phyloP scores from a whole-genome alignment of 164 flowering plant species.

The Magnolia officinalis region DNA sequence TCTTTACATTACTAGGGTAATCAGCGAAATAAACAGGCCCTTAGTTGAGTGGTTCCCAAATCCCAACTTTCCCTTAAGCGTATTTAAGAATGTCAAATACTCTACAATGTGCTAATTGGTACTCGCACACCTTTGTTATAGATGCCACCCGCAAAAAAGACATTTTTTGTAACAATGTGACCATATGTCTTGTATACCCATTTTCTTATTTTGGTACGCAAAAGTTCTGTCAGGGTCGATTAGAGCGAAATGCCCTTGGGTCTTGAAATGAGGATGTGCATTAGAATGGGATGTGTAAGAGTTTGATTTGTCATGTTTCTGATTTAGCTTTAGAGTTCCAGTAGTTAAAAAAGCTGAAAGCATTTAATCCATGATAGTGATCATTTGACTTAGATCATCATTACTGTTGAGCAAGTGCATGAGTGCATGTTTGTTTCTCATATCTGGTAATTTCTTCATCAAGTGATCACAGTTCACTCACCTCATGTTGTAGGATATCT shows the following conservation, averaged over 20 bases:
- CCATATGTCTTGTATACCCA: neutral
- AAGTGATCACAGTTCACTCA: neutral
- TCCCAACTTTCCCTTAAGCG: neutral
- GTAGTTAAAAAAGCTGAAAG: too few relatives aligned
- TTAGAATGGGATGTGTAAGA: too few relatives aligned
- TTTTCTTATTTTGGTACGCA: neutral
- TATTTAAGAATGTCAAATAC: too few relatives aligned
- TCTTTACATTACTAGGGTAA: too few relatives aligned
- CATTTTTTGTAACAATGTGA: neutral
- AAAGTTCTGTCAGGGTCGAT: too few relatives aligned
- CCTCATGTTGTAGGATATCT: neutral
- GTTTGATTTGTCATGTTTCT: too few relatives aligned
- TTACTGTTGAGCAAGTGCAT: neutral
- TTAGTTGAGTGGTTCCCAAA: neutral
- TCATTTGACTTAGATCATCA: too few relatives aligned
- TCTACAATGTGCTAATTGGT: neutral
- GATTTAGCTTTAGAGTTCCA: too few relatives aligned
- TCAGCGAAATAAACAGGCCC: too few relatives aligned
- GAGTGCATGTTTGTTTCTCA: neutral
- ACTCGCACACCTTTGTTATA: neutral
- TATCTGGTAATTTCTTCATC: neutral
- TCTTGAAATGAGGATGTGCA: too few relatives aligned
- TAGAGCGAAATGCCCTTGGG: too few relatives aligned
- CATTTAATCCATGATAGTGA: too few relatives aligned
- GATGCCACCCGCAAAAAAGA: neutral